Conservation (phyloP, 768 basidiomycete species). For the Boletus reticulatus region DNA sequence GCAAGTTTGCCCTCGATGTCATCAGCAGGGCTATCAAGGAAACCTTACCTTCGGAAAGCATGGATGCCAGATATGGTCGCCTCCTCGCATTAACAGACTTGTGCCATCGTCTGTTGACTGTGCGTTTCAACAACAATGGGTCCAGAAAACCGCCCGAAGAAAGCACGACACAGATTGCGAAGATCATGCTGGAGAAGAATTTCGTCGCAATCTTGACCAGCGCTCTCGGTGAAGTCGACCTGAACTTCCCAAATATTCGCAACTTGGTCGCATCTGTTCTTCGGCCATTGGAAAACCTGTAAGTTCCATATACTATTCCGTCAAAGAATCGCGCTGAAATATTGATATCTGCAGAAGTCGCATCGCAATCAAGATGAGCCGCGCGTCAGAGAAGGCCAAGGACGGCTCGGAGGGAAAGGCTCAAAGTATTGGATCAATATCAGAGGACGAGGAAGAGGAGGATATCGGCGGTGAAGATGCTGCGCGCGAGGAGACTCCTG, state of each 20-base stretch:
- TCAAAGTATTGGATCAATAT: constrained; percentile 41
- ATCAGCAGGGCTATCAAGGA: constrained; percentile 89
- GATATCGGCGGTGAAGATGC: constrained; percentile 56
- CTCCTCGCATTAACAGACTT: constrained; percentile 85
- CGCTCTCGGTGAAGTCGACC: constrained; percentile 87
- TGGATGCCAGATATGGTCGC: constrained; percentile 83
- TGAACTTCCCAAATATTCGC: constrained; percentile 92
- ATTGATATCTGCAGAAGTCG: constrained; percentile 62
- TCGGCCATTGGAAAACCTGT: constrained; percentile 88
- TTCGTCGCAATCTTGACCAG: constrained; percentile 87
- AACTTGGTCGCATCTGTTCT: constrained; percentile 84
- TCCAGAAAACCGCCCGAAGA: constrained; percentile 59
- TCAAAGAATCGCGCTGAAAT: constrained; percentile 1
- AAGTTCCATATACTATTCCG: constrained; percentile 30
- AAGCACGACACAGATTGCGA: constrained; percentile 87
- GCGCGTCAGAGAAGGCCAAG: constrained; percentile 64
- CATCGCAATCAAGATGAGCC: constrained; percentile 97
- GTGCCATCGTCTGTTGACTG: constrained; percentile 82
- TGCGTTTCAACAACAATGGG: constrained; percentile 59
- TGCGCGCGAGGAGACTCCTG: constrained; percentile 79
- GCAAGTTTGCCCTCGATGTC: constrained; percentile 89
- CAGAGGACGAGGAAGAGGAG: constrained; percentile 50
- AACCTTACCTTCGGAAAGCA: constrained; percentile 49
- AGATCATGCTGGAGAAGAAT: constrained; percentile 98
- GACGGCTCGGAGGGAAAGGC: constrained; percentile 47